These are phyloP conservation scores for Ceratocystis cubensis DNA, from an alignment of 2,329 filamentous ascomycete species.

Conservation along the genomic window DNA sequence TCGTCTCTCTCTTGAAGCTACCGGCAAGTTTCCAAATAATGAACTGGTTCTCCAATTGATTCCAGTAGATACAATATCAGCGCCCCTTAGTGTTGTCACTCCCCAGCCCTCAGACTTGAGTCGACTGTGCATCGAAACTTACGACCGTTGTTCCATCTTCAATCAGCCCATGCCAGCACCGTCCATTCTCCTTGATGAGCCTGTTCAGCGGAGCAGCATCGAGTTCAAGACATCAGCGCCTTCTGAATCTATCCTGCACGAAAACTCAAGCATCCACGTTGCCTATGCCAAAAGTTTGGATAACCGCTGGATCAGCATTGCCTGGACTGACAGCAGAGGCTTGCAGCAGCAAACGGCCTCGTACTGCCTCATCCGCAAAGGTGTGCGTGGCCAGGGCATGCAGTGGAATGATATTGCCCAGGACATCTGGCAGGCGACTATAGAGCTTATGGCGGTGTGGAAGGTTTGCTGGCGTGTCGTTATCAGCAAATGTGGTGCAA, in stretches of 20 bases:
- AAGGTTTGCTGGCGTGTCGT: conserved; percentile 68
- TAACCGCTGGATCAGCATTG: conserved; percentile 63
- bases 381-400: conserved; percentile 36
- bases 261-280: conserved; percentile 69
- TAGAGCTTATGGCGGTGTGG: conserved; percentile 56
- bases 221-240: conserved; percentile 63
- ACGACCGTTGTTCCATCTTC: conserved; percentile 54
- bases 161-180: conserved; percentile 48
- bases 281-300: conserved; percentile 67
- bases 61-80: conserved; percentile 54
- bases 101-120: conserved; percentile 47
- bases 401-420: conserved; percentile 51
- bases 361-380: conserved; percentile 55
- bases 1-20: neutral
- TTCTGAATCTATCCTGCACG: conserved; percentile 59
- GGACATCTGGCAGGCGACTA: conserved; percentile 68
- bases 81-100: conserved; percentile 49
- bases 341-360: conserved; percentile 59
- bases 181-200: conserved; percentile 58
- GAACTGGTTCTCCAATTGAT: conserved; percentile 51
- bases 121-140: conserved; percentile 59
- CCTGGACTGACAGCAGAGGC: conserved; percentile 70
- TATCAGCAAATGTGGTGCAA: conserved; percentile 56
- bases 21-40: neutral
- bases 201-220: conserved; percentile 53